A percentile compares a stretch with the other conserved stretches of the same genome.
phyloP scores from a whole-genome alignment of 305 asterid genomes.

The Nicotiana rustica region DNA sequence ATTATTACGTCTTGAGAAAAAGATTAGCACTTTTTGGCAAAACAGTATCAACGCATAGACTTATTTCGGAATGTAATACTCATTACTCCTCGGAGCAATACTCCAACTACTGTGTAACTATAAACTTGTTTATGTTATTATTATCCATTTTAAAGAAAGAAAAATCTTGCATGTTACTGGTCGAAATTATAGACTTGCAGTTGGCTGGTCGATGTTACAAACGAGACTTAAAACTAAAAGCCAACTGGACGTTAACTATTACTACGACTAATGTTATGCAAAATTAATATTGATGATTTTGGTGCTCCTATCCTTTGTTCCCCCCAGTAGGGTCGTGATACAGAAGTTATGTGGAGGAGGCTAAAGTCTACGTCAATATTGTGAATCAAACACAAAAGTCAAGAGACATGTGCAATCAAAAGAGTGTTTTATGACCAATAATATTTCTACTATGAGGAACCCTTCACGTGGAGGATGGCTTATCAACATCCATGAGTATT shows the following conservation, averaged over 20 bases:
- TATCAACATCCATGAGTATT: background rate
- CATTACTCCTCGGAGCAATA: no score
- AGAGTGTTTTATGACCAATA: background rate
- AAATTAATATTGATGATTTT: background rate
- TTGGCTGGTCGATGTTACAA: background rate
- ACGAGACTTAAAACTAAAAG: background rate
- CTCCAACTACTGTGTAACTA: no score
- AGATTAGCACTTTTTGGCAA: no score
- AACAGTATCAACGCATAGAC: no score
- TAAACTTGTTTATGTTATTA: no score
- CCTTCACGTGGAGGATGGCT: slow-evolving; percentile 24
- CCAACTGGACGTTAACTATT: background rate
- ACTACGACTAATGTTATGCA: background rate
- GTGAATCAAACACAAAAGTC: background rate
- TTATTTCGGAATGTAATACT: no score
- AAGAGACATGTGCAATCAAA: slow-evolving; percentile 11
- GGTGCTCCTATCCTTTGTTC: slow-evolving; percentile 5
- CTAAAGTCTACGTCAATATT: background rate
- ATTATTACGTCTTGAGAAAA: no score
- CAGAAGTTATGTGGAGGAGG: background rate
- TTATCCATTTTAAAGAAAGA: no score
- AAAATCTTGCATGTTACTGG: background rate
- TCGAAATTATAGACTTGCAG: background rate
- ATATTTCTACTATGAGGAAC: background rate
- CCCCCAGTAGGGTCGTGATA: background rate